Percentiles rank a stretch among this genome's conserved stretches.
Conservation (phyloP, 345 rosid genomes). For the Balakata baccata region DNA sequence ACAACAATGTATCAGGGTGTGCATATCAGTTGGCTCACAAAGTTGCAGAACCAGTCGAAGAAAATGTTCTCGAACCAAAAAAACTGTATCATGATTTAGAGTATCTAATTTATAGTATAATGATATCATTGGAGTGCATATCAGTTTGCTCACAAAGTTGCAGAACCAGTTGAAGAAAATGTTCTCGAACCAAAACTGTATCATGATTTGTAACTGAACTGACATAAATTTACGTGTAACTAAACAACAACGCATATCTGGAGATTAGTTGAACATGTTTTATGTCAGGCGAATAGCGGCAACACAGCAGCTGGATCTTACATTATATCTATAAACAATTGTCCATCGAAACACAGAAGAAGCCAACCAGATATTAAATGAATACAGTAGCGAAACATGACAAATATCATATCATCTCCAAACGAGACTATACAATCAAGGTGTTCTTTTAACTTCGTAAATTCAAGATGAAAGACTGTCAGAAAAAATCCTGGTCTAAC, state of each 20-base stretch:
- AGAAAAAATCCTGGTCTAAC: slow-evolving; percentile 3
- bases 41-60: no score
- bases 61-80: no score
- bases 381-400: background rate
- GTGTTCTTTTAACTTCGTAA: background rate
- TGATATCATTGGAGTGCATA: no score
- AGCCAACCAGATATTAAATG: background rate
- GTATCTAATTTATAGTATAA: no score
- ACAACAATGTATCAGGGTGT: no score
- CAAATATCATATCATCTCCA: background rate
- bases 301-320: background rate
- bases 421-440: background rate
- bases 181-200: no score
- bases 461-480: slow-evolving; percentile 6
- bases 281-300: no score
- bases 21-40: no score
- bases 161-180: no score
- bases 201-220: no score
- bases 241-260: background rate
- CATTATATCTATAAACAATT: background rate
- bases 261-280: background rate
- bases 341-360: background rate
- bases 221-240: background rate
- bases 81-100: no score
- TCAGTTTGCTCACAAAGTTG: no score